A percentile compares a stretch with the other conserved stretches of the same genome.
These are phyloP conservation scores for Fusarium burgessii DNA, from an alignment of 2,329 filamentous ascomycete species.

Conservation along the genomic window DNA sequence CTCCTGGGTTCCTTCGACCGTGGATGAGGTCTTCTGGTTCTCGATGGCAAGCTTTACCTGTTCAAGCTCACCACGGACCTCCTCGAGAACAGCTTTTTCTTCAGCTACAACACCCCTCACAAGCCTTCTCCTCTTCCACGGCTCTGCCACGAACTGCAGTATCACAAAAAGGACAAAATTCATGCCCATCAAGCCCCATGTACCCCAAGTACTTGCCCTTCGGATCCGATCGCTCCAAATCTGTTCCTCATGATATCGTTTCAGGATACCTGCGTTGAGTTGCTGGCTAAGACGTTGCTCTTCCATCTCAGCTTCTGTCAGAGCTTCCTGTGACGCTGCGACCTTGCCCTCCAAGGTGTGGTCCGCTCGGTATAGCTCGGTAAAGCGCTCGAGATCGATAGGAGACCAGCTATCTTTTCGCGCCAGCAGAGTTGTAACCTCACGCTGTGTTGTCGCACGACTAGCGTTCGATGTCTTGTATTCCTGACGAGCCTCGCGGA, in stretches of 20 bases:
- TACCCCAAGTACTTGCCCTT: constrained; percentile 97
- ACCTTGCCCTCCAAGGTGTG: constrained; percentile 93
- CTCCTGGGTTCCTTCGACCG: constrained; percentile 19
- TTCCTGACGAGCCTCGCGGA: constrained; percentile 77
- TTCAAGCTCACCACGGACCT: constrained; percentile 59
- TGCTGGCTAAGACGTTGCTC: constrained; percentile 81
- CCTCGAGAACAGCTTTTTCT: constrained; percentile 70
- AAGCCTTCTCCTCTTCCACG: constrained; percentile 85
- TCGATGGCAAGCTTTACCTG: constrained; percentile 49
- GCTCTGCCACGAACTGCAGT: constrained; percentile 90
- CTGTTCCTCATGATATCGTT: constrained; percentile 97
- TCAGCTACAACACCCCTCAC: constrained; percentile 86
- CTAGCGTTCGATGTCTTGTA: constrained; percentile 88
- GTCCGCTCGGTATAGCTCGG: constrained; percentile 88
- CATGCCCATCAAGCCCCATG: constrained; percentile 96
- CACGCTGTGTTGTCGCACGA: constrained; percentile 90
- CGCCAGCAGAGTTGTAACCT: constrained; percentile 93
- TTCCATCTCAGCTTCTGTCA: constrained; percentile 81
- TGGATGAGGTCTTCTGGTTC: constrained; percentile 39
- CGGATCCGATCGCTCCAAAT: constrained; percentile 99
- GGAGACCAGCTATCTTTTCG: constrained; percentile 94
- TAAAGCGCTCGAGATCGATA: constrained; percentile 92
- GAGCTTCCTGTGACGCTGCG: constrained; percentile 73
- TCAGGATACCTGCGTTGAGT: constrained; percentile 85
- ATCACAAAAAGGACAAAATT: constrained; percentile 91